These are phyloP conservation scores for Polytrichum commune DNA, from an alignment of 225 moss, liverwort and hornwort species.

Conservation along the genomic window DNA sequence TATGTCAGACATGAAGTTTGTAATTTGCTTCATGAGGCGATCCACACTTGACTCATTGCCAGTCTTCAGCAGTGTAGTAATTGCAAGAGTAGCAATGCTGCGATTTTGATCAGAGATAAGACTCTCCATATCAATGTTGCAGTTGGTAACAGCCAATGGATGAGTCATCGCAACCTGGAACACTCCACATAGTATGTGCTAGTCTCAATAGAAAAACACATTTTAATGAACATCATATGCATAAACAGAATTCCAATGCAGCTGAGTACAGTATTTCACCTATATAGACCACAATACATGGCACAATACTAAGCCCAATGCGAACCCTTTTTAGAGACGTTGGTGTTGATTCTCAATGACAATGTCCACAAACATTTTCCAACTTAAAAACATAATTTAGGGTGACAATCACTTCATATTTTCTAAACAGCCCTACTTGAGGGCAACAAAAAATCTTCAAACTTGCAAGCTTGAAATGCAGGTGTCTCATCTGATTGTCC, in stretches of 20 bases:
- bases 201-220: not conserved
- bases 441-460: too few relatives aligned
- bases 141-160: conserved; percentile 81
- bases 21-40: conserved; percentile 91
- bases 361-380: too few relatives aligned
- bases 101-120: conserved; percentile 87
- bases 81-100: conserved; percentile 88
- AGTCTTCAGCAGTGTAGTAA: conserved; percentile 86
- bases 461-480: too few relatives aligned
- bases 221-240: not conserved
- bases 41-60: conserved; percentile 93
- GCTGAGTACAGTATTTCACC: too few relatives aligned
- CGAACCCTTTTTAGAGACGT: too few relatives aligned
- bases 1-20: conserved; percentile 86
- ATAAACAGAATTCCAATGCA: not conserved
- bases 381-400: too few relatives aligned
- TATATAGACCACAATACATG: too few relatives aligned
- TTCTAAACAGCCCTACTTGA: too few relatives aligned
- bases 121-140: conserved; percentile 94
- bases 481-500: too few relatives aligned
- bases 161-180: conserved; percentile 80
- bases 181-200: not conserved
- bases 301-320: too few relatives aligned
- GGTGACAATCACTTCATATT: too few relatives aligned
- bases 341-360: too few relatives aligned